These are phyloP conservation scores for Boletus reticuloceps DNA, from an alignment of 768 basidiomycete genomes.

Conservation along the genomic window DNA sequence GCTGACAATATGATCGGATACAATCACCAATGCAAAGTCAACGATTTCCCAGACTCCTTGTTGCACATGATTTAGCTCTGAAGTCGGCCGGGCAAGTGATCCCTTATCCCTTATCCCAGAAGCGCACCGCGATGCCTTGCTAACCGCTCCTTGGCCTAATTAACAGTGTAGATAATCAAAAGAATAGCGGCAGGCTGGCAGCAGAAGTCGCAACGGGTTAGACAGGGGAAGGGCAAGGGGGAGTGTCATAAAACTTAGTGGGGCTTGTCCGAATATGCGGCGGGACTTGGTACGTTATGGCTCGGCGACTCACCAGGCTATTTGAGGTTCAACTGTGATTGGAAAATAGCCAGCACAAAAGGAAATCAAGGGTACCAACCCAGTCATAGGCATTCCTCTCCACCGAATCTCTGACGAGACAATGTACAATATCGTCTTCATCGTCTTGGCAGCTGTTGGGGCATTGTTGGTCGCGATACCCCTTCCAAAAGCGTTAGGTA, in stretches of 20 bases:
- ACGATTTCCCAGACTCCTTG: background rate
- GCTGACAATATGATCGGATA: no score
- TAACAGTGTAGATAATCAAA: no score
- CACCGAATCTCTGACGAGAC: background rate
- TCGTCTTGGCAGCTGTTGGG: constrained; percentile 38
- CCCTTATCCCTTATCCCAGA: no score
- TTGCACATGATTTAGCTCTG: background rate
- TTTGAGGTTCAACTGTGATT: background rate
- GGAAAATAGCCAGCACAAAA: background rate
- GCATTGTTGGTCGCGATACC: constrained; percentile 43
- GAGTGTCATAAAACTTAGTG: background rate
- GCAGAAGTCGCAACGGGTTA: no score
- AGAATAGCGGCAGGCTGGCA: no score
- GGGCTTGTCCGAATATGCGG: background rate
- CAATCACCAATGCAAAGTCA: no score
- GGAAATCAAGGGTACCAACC: background rate
- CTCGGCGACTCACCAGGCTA: background rate
- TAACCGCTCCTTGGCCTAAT: background rate
- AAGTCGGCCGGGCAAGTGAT: no score
- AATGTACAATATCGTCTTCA: constrained; percentile 19
- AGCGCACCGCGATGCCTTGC: background rate
- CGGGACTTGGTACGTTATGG: background rate
- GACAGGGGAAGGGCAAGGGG: no score
- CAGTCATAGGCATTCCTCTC: background rate
- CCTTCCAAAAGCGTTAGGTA: constrained; percentile 56